phyloP scores from a whole-genome alignment of 352 stramenopile genomes.

The Bremia lactucae region DNA sequence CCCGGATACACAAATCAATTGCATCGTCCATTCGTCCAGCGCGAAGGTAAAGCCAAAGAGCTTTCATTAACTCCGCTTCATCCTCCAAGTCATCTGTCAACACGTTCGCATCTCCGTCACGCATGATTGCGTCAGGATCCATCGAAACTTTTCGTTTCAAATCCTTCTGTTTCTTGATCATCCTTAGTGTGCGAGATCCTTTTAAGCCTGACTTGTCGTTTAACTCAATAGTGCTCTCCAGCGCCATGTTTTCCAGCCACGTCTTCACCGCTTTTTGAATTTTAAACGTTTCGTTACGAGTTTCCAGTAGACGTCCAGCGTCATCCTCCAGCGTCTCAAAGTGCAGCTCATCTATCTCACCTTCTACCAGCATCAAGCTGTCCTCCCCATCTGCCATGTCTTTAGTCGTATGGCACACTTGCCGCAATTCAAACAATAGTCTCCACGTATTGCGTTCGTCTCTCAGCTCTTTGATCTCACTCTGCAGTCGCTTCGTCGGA shows the following conservation, averaged over 20 bases:
- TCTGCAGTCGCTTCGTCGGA: constrained; percentile 27
- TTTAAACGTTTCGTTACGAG: constrained; percentile 48
- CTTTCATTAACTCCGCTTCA: constrained; percentile 64
- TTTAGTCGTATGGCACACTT: constrained; percentile 35
- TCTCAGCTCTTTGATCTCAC: constrained; percentile 47
- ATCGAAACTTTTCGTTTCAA: constrained; percentile 28
- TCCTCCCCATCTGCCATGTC: constrained; percentile 21
- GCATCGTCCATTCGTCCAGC: constrained; percentile 54
- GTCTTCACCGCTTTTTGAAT: constrained; percentile 61
- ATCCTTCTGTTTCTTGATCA: constrained; percentile 43
- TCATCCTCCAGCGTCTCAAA: constrained; percentile 79
- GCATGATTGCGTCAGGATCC: constrained; percentile 62
- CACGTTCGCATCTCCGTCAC: constrained; percentile 50
- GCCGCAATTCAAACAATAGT: constrained; percentile 58
- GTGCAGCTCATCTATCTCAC: constrained; percentile 31
- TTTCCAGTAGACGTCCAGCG: constrained; percentile 49
- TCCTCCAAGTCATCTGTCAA: constrained; percentile 73
- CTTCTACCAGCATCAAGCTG: constrained; percentile 29
- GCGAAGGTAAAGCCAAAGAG: constrained; percentile 64
- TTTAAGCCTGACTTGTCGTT: constrained; percentile 41
- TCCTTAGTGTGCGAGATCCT: constrained; percentile 48
- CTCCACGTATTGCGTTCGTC: constrained; percentile 83
- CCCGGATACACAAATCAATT: constrained; percentile 59
- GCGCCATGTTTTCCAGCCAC: constrained; percentile 75
- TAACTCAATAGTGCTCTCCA: constrained; percentile 51